Percentiles rank a stretch among this genome's conserved stretches.
Evolutionary conservation across 352 stramenopile genomes (phyloP).

Genomic region (Halophytophthora polymorphica): DNA sequence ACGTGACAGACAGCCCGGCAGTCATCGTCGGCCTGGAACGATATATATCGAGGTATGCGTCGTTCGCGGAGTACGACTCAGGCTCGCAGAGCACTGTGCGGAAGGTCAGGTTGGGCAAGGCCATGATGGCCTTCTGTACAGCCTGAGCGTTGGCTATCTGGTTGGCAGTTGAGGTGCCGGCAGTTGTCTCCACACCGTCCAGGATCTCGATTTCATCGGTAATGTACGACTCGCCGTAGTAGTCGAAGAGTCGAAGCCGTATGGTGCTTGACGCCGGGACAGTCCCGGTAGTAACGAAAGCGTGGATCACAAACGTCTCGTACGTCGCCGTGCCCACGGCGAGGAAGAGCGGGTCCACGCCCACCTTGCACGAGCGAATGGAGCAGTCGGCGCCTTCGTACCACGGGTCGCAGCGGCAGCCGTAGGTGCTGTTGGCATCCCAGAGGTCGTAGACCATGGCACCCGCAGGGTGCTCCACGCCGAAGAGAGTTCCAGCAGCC

Average conservation of each 20-base stretch:
- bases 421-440: constrained; percentile 80
- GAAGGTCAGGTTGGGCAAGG: constrained; percentile 52
- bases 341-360: constrained; percentile 65
- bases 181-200: constrained; percentile 8
- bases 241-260: constrained; percentile 63
- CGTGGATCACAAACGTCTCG: constrained; percentile 56
- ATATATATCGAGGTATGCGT: constrained; percentile 17
- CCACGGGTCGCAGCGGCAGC: constrained; percentile 88
- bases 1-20: constrained; percentile 46
- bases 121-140: constrained; percentile 35
- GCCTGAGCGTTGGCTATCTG: constrained; percentile 6
- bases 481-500: constrained; percentile 38
- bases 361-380: constrained; percentile 60
- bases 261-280: constrained; percentile 20
- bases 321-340: constrained; percentile 30
- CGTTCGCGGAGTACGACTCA: background rate
- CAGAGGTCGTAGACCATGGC: constrained; percentile 62
- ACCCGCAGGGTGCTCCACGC: constrained; percentile 12
- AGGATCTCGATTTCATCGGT: constrained; percentile 49
- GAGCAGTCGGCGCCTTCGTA: constrained; percentile 85
- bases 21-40: constrained; percentile 3
- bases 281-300: constrained; percentile 3
- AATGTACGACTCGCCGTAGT: constrained; percentile 64
- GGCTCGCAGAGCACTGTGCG: constrained; percentile 33
- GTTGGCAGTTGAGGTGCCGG: constrained; percentile 2